Evolutionary conservation across 371 early-diverging fungal species (phyloP), one percentile per base, ranked within the genome.

Genomic region (Rhizoclosmatium hyalinum): DNA sequence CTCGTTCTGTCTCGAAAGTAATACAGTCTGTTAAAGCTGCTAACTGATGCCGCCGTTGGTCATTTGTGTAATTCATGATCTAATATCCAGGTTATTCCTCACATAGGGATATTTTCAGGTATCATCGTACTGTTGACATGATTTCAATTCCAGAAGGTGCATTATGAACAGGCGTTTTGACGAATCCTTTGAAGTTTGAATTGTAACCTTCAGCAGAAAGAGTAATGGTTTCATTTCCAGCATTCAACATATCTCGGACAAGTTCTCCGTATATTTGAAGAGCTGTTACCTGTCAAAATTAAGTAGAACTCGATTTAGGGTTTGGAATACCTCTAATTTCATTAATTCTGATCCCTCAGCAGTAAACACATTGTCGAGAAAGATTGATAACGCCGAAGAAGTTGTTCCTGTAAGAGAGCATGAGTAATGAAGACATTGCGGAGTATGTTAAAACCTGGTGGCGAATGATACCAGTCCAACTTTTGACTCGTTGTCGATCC

Each of bases 211-310:
- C 62, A 42, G 21, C 21, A 14, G 6, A 3, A 8, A 72, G n/a
- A 12, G 14, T 12, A 32, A 63, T n/a, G 3, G 72, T 41, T 17
- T 60, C 72, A 17, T 72, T 72, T 21, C 54, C 24, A 2, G 43
- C 10, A 53, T 72, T 39, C 47, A 72, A 6, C 44, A 72, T 44
- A 43, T 72, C 72, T 1, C 72, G 63, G 6, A 72, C 44, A 2
- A 72, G 63, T 14, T 72, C 72, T 17, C 72, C 72, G 17, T 62
- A 72, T 12, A 72, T 21, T 54, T 72, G 72, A 42, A 69, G 57
- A 6, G 69, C 69, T 32, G 57, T 42, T 19, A 69, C 10, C 69
- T 69, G 60, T 58, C 65, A 45, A 61, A 61, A 41, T 3, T 17
- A 60, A 60, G 32, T 41, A 19, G 19, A 41, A 19, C 6, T 60